Percentiles rank a stretch among this genome's conserved stretches.
Evolutionary conservation across 1,284 basidiomycete species (phyloP).

Genomic region (Albatrellus sp.): DNA sequence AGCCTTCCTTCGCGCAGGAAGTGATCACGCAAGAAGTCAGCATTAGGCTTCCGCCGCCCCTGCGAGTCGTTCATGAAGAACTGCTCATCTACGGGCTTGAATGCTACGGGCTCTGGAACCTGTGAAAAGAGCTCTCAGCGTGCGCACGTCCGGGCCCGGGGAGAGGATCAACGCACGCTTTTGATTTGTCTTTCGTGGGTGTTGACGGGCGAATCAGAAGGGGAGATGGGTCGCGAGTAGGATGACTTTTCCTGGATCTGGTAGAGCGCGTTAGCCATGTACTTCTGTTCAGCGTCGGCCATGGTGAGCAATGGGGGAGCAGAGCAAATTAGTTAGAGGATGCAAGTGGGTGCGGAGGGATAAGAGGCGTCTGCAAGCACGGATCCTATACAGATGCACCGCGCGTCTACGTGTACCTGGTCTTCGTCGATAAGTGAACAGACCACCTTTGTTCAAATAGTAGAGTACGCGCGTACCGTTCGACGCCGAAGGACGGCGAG

Average conservation of each 20-base stretch:
- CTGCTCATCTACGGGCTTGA: constrained; percentile 21
- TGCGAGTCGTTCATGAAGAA: constrained; percentile 21
- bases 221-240: background rate
- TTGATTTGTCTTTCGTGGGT: constrained; percentile 14
- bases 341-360: background rate
- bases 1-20: constrained; percentile 86
- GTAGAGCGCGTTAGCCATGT: constrained; percentile 12
- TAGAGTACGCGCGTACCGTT: background rate
- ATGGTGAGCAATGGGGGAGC: constrained; percentile 4
- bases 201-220: constrained; percentile 5
- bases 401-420: background rate
- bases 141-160: background rate
- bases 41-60: constrained; percentile 56
- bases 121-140: constrained; percentile 2
- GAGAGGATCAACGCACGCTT: constrained; percentile 11
- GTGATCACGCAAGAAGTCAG: constrained; percentile 83
- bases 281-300: constrained; percentile 7
- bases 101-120: constrained; percentile 21
- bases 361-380: background rate
- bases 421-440: background rate
- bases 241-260: constrained; percentile 13
- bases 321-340: background rate
- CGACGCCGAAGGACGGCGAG: background rate
- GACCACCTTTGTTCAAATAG: background rate
- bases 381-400: too few species aligned